Base-by-base conservation (phyloP, 1,139 yeast genomes). In the Zygoascus sp. region DNA sequence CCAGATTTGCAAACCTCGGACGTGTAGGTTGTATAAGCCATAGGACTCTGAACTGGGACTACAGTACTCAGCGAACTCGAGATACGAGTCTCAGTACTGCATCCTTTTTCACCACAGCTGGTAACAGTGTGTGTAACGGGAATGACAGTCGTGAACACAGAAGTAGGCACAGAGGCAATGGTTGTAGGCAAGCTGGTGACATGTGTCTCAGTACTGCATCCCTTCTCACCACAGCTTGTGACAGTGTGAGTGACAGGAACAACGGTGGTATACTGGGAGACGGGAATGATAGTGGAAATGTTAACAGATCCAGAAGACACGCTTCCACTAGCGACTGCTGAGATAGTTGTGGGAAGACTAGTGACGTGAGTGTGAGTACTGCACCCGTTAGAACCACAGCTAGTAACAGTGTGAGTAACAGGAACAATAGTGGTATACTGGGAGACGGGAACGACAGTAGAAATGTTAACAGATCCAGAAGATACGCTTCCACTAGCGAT, bases 101-200 rank as follows among this genome's bases (percentile, higher is more conserved):
- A 40, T 8, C 21, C 25, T 3, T 15, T 10, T 16, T 40, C 27
- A 8, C 27, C 36, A 20, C 43, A 40, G 16, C 13, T 15, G 9
- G 43, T 40, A 28, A 42, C 32, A 4, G 40, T 34, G n/a, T 41
- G 45, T 5, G 41, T 15, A 3, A 17, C 16, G 13, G 34, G 22
- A 30, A 13, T 20, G 15, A 20, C 16, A 30, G 20, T 19, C 22
- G 45, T 22, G 11, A 22, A 13, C 10, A 11, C 21, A 2, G 40
- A 32, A 16, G 22, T 16, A 32, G 45, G 25, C 11, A 17, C 17
- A 20, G 35, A 22, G 28, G 35, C 23, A 8, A 25, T 17, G n/a
- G 35, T 27, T n/a, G 32, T 17, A 13, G 32, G 32, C 11, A 30
- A 6, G 5, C 38, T n/a, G n/a, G 45, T 17, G 15, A 35, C 45